phyloP scores from a whole-genome alignment of 768 basidiomycete genomes.

The Agaricus sinodeliciosus region DNA sequence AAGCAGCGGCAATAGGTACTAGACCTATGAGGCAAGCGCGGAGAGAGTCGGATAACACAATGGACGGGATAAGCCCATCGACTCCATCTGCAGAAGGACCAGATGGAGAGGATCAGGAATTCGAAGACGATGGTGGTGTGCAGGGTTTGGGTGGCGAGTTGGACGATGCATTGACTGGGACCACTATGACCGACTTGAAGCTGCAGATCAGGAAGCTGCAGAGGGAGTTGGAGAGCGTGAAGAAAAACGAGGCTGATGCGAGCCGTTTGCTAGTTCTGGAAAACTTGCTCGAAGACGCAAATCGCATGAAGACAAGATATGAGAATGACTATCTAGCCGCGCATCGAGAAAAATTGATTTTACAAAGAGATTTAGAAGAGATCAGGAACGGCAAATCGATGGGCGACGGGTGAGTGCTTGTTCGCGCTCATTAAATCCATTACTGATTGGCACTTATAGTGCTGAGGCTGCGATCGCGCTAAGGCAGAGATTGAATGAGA shows the following conservation, averaged over 20 bases:
- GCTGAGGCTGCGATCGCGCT: conserved; percentile 85
- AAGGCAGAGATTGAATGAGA: conserved; percentile 82
- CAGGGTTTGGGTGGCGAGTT: conserved; percentile 79
- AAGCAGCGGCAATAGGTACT: conserved; percentile 46
- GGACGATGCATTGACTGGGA: conserved; percentile 78
- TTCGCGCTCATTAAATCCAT: background rate
- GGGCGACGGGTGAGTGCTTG: conserved; percentile 66
- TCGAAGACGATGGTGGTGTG: conserved; percentile 28
- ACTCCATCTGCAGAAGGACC: background rate
- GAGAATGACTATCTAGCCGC: conserved; percentile 82
- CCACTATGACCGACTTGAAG: conserved; percentile 89
- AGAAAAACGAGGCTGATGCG: conserved; percentile 69
- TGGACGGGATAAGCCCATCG: background rate
- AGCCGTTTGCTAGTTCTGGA: conserved; percentile 81
- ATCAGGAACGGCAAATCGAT: conserved; percentile 80
- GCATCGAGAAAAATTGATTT: conserved; percentile 74
- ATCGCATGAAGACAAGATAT: conserved; percentile 82
- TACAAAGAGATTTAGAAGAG: conserved; percentile 82
- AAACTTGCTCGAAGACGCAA: conserved; percentile 87
- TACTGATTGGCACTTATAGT: conserved; percentile 29
- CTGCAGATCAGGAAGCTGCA: conserved; percentile 77
- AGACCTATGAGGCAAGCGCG: conserved; percentile 22
- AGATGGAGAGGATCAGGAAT: conserved; percentile 26
- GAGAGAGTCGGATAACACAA: conserved; percentile 14
- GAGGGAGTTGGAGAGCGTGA: conserved; percentile 70